A percentile compares a stretch with the other conserved stretches of the same genome.
Conservation (phyloP, 1,139 yeast genomes). For the Citeromyces hawaiiensis region DNA sequence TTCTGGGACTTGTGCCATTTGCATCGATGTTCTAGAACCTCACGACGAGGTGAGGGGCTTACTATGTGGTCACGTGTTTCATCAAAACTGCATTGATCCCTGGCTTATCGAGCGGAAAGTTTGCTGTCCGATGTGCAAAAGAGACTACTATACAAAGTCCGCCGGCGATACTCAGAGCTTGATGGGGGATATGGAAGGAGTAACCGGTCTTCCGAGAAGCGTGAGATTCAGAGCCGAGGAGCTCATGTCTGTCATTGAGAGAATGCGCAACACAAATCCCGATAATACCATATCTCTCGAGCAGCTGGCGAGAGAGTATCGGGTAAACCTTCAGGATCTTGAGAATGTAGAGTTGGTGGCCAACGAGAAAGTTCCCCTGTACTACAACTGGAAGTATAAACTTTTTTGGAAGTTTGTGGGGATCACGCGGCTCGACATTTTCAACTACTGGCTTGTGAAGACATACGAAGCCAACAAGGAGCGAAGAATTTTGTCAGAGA, state of each 20-base stretch:
- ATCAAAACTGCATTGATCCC: constrained; percentile 67
- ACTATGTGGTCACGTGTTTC: constrained; percentile 78
- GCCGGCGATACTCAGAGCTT: constrained; percentile 8
- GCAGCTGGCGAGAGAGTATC: constrained; percentile 10
- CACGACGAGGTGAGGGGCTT: constrained; percentile 59
- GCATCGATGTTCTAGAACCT: constrained; percentile 53
- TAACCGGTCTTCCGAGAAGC: constrained; percentile 14
- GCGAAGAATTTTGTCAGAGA: constrained; percentile 4
- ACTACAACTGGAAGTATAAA: constrained; percentile 21
- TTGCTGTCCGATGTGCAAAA: constrained; percentile 77
- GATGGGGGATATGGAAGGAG: constrained; percentile 7
- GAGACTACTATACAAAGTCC: constrained; percentile 44
- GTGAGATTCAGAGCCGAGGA: constrained; percentile 25
- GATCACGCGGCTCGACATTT: constrained; percentile 28
- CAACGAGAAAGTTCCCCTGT: constrained; percentile 20
- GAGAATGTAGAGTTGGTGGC: constrained; percentile 31
- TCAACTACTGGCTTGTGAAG: constrained; percentile 36
- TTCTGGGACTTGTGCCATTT: constrained; percentile 73
- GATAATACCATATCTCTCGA: background rate
- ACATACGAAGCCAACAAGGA: constrained; percentile 17
- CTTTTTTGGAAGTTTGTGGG: constrained; percentile 47
- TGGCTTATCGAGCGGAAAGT: constrained; percentile 71
- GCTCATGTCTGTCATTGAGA: constrained; percentile 12
- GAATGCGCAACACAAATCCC: constrained; percentile 2
- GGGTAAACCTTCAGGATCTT: constrained; percentile 15